phyloP scores from a whole-genome alignment of 345 rosid species.

The Aquilaria yunnanensis region DNA sequence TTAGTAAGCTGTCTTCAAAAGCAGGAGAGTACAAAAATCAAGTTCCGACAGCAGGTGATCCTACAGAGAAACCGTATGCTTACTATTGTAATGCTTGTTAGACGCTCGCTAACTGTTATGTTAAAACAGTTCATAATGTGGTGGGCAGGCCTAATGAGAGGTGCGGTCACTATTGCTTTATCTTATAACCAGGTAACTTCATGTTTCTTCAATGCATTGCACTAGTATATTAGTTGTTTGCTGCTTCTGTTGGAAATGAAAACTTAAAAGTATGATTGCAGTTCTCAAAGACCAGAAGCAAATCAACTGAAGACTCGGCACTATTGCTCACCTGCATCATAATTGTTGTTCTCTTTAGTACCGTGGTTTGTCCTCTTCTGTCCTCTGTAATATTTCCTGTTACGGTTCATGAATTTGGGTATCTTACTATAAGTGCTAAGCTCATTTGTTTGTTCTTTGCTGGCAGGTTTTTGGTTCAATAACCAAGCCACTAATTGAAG shows the following conservation, averaged over 20 bases:
- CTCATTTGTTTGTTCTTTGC: neutral
- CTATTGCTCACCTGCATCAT: conserved; percentile 52
- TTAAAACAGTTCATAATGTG: conserved; percentile 56
- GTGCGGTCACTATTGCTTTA: conserved; percentile 68
- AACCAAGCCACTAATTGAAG: conserved; percentile 55
- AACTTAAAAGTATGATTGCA: conserved; percentile 19
- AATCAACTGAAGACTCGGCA: conserved; percentile 21
- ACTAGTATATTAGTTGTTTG: neutral
- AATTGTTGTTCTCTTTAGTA: conserved; percentile 65
- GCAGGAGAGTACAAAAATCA: conserved; percentile 24
- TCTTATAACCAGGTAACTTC: conserved; percentile 42
- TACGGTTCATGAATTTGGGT: neutral
- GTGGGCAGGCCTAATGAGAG: conserved; percentile 87
- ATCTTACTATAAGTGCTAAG: too few relatives aligned
- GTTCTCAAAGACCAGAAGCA: conserved; percentile 26
- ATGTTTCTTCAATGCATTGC: neutral
- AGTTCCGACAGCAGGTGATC: conserved; percentile 48
- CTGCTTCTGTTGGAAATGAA: conserved; percentile 4
- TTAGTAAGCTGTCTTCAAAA: conserved; percentile 32
- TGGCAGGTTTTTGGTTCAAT: conserved; percentile 57
- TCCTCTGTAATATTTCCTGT: neutral
- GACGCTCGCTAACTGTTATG: conserved; percentile 11
- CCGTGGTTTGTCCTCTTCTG: conserved; percentile 34
- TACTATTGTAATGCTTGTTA: conserved; percentile 1
- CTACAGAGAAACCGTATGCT: neutral